Base-by-base conservation (phyloP, 2,329 filamentous ascomycete species). In the Penicillium oxalicum region DNA sequence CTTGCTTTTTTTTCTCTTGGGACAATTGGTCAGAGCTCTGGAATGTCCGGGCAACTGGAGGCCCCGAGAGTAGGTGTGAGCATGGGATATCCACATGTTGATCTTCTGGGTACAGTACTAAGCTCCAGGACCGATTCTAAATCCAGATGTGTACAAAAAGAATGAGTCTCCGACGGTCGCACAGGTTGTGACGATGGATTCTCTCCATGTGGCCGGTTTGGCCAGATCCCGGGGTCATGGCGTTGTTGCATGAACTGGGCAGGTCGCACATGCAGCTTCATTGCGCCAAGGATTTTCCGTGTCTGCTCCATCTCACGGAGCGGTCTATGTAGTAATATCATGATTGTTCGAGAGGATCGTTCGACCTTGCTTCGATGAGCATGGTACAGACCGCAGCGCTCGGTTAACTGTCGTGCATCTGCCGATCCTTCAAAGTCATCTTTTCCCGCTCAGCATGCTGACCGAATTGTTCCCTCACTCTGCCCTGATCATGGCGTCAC, bases 21-120 rank as follows among this genome's bases (percentile, higher is more conserved):
- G 18, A 18, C 48, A 28, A 11, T 12, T 28, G 34, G 40, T 9
- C 41, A 44, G 33, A 29, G 33, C 36, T 29, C 29, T 7, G 5
- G 11, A 11, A 32, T 32, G 8, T 32, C 11, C 29, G 34, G 38
- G 35, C 28, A 32, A 45, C 37, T 48, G 45, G 45, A 47, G 47
- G 2, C 29, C 49, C 49, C 49, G 43, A 46, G 18, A 34, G 32
- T 9, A 44, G 18, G 18, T 27, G 12, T n/a, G 9, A 37, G 18
- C 18, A 18, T 18, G 18, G 9, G 35, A 12, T 37, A 7, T 37
- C 12, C 35, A 4, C 35, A 9, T 13, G 3, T 37, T 9, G 11
- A 32, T 7, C 11, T 11, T 32, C 29, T 32, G 29, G 29, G 8
- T 11, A 32, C 8, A 7, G 29, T 11, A 32, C 11, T 28, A 11